Percentiles rank a stretch among this genome's conserved stretches.
Conservation (phyloP, 2,329 filamentous ascomycete species). For the Rasamsonia emersonii region DNA sequence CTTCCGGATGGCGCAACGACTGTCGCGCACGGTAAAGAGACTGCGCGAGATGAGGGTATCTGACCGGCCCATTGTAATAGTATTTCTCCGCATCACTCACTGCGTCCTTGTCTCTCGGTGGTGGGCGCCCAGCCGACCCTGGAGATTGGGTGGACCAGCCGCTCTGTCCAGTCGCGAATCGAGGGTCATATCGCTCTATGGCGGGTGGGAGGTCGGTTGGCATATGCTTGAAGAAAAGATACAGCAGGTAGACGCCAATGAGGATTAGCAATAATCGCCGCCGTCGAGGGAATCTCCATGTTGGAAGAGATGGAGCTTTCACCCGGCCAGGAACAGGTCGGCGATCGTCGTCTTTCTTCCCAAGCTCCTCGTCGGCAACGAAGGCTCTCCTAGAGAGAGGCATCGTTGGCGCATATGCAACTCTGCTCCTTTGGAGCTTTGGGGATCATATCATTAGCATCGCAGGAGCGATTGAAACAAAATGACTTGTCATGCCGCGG, state of each 20-base stretch:
- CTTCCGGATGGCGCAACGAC: conserved; percentile 42
- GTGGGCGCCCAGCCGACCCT: background rate
- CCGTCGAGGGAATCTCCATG: conserved; percentile 27
- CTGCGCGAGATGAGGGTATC: conserved; percentile 55
- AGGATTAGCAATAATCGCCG: conserved; percentile 45
- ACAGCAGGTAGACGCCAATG: conserved; percentile 45
- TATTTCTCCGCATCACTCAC: conserved; percentile 22
- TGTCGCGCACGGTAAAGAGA: conserved; percentile 54
- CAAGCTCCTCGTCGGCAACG: conserved; percentile 52
- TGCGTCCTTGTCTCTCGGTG: too few species aligned
- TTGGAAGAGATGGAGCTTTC: conserved; percentile 22
- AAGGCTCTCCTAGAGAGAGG: conserved; percentile 34
- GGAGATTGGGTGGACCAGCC: conserved; percentile 3
- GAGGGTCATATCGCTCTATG: conserved; percentile 21
- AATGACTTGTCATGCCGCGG: too few species aligned
- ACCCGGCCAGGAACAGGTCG: conserved; percentile 25
- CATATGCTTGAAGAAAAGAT: conserved; percentile 58
- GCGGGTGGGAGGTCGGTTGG: conserved; percentile 41
- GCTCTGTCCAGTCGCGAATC: conserved; percentile 11
- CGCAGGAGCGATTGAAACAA: too few species aligned
- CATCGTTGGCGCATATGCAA: conserved; percentile 22
- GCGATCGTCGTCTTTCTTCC: conserved; percentile 58
- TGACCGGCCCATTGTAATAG: conserved; percentile 61
- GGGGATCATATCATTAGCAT: conserved; percentile 7
- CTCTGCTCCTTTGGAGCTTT: conserved; percentile 16